Base-by-base conservation (phyloP, 2,329 filamentous ascomycete species). In the Drechslerella dactyloides region DNA sequence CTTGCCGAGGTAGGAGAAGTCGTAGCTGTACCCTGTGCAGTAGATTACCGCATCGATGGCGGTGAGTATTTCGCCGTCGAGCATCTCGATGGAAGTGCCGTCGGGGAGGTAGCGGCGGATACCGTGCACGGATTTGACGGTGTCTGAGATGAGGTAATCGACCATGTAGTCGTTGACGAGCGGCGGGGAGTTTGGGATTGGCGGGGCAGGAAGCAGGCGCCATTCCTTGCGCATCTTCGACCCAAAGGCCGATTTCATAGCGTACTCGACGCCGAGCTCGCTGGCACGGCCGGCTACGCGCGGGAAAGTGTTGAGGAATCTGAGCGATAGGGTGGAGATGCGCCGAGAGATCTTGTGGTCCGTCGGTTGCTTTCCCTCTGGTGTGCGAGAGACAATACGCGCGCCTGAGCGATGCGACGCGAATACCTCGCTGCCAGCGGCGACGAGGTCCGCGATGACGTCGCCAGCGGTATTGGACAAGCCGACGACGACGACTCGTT, bases 31-130 rank as follows among this genome's bases (percentile, higher is more conserved):
- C 48, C 79, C 79, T 7, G 79, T 80, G 62, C 78, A 79, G 62
- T 75, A 80, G 46, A 80, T 77, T 27, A 81, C 77, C 10, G 76
- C 76, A 60, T 80, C 78, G 27, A 80, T 75, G 30, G 78, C 75
- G 17, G 42, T 50, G 15, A 80, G 72, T 8, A 75, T 64, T 3
- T 75, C 76, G 0, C 78, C 78, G 60, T 79, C 76, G 8, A 74
- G 69, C 10, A 80, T 73, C 56, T 79, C 76, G 10, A 80, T 68
- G 2, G 69, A 74, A 6, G 42, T 65, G 5, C 64, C 62, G 2
- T 76, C 69, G 2, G 76, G 77, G 1, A 68, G 72, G 62, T 79
- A 76, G 44, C 72, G 69, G 15, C 74, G 75, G 50, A 78, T 74
- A 10, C 74, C 74, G 21, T 75, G 59, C 8, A 77, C 58, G 10